Percentiles rank a stretch among this genome's conserved stretches.
Conservation (phyloP, 108 stramenopile genomes). For the Fistulifera pelliculosa region DNA sequence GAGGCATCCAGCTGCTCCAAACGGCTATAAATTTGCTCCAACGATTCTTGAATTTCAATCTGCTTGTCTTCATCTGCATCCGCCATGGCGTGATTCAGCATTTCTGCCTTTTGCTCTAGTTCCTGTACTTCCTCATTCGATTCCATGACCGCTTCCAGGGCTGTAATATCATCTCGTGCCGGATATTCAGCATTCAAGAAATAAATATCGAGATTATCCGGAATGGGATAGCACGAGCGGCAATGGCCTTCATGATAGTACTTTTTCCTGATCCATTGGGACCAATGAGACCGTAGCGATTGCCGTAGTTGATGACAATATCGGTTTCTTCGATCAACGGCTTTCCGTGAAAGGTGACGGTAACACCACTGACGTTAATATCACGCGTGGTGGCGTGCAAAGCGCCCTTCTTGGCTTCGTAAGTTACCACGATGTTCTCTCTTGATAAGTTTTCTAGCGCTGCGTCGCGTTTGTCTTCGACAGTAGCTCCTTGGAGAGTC, state of each 20-base stretch:
- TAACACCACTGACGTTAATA: slow-evolving; percentile 93
- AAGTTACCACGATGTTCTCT: slow-evolving; percentile 77
- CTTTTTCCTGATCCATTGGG: slow-evolving; percentile 60
- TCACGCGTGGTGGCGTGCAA: slow-evolving; percentile 87
- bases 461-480: slow-evolving; percentile 53
- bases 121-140: slow-evolving; percentile 82
- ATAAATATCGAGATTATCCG: slow-evolving; percentile 93
- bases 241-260: slow-evolving; percentile 92
- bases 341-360: slow-evolving; percentile 90
- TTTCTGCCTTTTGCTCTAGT: slow-evolving; percentile 84
- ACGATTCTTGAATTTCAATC: slow-evolving; percentile 51
- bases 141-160: slow-evolving; percentile 94
- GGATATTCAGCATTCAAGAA: slow-evolving; percentile 94
- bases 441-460: slow-evolving; percentile 63
- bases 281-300: slow-evolving; percentile 88
- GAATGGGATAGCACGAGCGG: slow-evolving; percentile 95
- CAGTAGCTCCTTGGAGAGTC: slow-evolving; percentile 29
- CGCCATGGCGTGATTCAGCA: slow-evolving; percentile 83
- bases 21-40: slow-evolving; percentile 87
- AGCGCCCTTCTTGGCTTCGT: slow-evolving; percentile 59
- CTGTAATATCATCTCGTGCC: slow-evolving; percentile 87
- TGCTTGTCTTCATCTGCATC: slow-evolving; percentile 81
- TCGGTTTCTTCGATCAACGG: slow-evolving; percentile 82
- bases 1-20: slow-evolving; percentile 93
- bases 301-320: slow-evolving; percentile 88